Base-by-base conservation (phyloP, 805 yeast species). In the Schizosaccharomyces lindneri region DNA sequence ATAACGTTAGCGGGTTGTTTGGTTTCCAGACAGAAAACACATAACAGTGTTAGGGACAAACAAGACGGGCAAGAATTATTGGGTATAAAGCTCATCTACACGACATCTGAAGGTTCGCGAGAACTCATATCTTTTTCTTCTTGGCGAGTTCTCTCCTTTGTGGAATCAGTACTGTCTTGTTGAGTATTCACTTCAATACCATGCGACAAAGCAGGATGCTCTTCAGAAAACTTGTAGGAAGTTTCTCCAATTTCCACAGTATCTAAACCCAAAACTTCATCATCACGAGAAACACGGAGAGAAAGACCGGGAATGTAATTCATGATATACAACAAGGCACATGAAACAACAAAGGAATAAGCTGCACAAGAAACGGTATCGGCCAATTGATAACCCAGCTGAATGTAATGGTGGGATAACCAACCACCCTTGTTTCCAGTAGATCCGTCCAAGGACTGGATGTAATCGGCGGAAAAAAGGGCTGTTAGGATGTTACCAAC, bases 191-290 rank as follows among this genome's bases (percentile, higher is more conserved):
- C 41, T 36, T 36, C 41, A 36, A 36, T 36, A 36, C 41, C 41
- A 36, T 36, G 41, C 41, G 41, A 36, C 15, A 36, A 36, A 13
- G 41, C 41, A 2, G 41, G 41, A 9, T 11, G 41, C 3, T 46
- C 51, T 6, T 46, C n/a, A 6, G 57, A 51, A n/a, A 17, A 17
- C 13, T 51, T 51, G 59, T 65, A 65, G 31, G 73, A 75, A 71
- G 80, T 82, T 73, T 89, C 97, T 67, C 96, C 96, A 69, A 88
- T 87, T 76, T 89, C 88, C 24, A 87, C 82, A 65, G 83, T 78
- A 73, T 90, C 98, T 39, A 93, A 83, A 64, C 97, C 97, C 66
- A 82, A 70, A 65, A 83, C 80, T 74, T 90, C 97, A 71, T 85
- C 90, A 64, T 88, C 95, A 68, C 85, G 85, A 65, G 81, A 78